phyloP scores from a whole-genome alignment of 192 early-diverging fungal genomes.

The Pilaira anomala region DNA sequence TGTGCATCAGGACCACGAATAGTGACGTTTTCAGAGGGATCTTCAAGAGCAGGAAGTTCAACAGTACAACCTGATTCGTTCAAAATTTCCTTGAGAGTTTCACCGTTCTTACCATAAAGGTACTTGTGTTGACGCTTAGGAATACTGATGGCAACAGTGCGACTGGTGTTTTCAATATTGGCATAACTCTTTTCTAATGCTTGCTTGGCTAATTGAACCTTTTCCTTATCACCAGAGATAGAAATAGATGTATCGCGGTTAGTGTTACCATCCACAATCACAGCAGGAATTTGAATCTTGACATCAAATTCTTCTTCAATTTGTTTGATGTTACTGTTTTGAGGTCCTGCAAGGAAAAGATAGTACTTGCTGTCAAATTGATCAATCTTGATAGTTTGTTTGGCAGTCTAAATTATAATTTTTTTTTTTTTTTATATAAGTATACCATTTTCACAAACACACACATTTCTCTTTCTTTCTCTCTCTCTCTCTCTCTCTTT shows the following conservation, averaged over 20 bases:
- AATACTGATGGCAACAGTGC: constrained; percentile 64
- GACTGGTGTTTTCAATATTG: constrained; percentile 62
- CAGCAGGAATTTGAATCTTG: constrained; percentile 76
- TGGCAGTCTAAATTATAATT: constrained; percentile 56
- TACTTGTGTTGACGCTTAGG: constrained; percentile 94
- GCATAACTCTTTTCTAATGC: constrained; percentile 55
- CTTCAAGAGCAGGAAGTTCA: constrained; percentile 67
- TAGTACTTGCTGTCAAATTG: constrained; percentile 69
- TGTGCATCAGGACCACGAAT: constrained; percentile 76
- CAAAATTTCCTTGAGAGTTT: constrained; percentile 77
- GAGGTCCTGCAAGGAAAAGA: constrained; percentile 81
- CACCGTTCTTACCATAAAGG: constrained; percentile 78
- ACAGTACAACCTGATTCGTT: constrained; percentile 84
- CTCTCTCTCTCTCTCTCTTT: background rate
- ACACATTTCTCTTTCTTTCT: background rate
- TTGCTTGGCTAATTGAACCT: constrained; percentile 62
- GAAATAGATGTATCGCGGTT: constrained; percentile 53
- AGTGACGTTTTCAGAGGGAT: constrained; percentile 69
- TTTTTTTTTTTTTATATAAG: background rate
- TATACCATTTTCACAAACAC: background rate
- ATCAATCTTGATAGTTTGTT: constrained; percentile 61
- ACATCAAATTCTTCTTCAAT: constrained; percentile 62
- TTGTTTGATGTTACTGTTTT: constrained; percentile 56
- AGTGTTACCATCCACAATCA: constrained; percentile 39
- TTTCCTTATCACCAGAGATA: constrained; percentile 76